Percentiles rank a stretch among this genome's conserved stretches.
These are phyloP conservation scores for Lumnitzera littorea DNA, from an alignment of 345 rosid species.

Conservation along the genomic window DNA sequence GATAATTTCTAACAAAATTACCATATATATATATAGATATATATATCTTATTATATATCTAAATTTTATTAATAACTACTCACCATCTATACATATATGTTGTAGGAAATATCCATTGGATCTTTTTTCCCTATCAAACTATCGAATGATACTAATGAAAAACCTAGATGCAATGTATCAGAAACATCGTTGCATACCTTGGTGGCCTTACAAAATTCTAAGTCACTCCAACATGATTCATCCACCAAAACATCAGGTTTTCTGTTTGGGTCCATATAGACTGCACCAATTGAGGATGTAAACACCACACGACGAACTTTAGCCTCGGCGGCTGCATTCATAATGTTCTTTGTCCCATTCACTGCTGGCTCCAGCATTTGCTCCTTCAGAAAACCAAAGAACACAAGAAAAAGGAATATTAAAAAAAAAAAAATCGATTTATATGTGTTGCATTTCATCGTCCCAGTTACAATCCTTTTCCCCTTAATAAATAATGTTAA, in stretches of 20 bases:
- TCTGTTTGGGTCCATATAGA: constrained; percentile 86
- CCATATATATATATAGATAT: too few species aligned
- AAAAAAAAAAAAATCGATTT: background rate
- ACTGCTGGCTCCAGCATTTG: constrained; percentile 97
- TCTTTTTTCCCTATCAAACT: too few species aligned
- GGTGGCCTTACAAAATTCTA: constrained; percentile 82
- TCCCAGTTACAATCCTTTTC: too few species aligned
- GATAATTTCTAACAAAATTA: too few species aligned
- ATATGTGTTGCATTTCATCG: too few species aligned
- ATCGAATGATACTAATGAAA: too few species aligned
- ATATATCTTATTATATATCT: too few species aligned
- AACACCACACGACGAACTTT: constrained; percentile 72
- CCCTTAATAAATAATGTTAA: too few species aligned
- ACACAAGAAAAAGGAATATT: background rate
- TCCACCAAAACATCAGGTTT: constrained; percentile 64
- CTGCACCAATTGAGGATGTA: constrained; percentile 88
- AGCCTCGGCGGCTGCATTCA: constrained; percentile 73
- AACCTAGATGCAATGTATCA: too few species aligned
- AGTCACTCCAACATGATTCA: constrained; percentile 92
- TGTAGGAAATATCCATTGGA: too few species aligned
- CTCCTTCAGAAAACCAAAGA: constrained; percentile 31
- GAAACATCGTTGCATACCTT: constrained; percentile 26
- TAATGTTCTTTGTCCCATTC: constrained; percentile 68
- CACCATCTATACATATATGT: too few species aligned
- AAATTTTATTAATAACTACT: too few species aligned